Conservation (phyloP, 2,329 filamentous ascomycete genomes). For the Eutypa lata region DNA sequence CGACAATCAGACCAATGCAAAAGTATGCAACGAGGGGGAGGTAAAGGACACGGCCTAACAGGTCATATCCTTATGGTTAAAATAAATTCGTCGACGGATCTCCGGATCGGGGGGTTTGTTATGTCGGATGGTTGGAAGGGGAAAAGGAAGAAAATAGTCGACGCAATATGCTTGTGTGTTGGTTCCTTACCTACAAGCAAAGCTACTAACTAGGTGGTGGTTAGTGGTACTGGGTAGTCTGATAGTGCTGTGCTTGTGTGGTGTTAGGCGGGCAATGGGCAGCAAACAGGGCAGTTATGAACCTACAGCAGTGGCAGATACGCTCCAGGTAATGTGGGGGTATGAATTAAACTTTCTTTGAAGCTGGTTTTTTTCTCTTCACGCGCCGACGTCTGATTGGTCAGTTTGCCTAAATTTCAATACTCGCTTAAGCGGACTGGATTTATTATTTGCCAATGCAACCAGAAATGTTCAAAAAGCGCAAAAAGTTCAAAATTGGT, state of each 20-base stretch:
- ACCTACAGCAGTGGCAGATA: no score
- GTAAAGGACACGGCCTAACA: conserved; percentile 32
- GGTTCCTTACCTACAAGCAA: no score
- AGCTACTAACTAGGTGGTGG: background rate
- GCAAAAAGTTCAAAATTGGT: background rate
- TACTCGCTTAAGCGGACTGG: background rate
- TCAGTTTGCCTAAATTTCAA: background rate
- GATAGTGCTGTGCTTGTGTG: no score
- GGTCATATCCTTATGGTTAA: conserved; percentile 30
- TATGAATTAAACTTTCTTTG: background rate
- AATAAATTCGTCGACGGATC: conserved; percentile 14
- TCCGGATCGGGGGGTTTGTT: background rate
- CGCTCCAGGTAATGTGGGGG: background rate
- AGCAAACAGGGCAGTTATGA: no score
- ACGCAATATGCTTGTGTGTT: no score
- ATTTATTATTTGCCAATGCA: background rate
- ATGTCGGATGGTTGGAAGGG: conserved; percentile 7
- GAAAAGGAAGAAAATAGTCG: background rate
- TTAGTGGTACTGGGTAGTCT: background rate
- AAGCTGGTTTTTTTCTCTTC: background rate
- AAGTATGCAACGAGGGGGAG: conserved; percentile 16
- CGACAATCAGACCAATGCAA: conserved; percentile 28
- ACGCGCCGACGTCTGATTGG: background rate
- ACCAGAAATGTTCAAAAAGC: background rate
- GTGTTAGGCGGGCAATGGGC: no score